These are phyloP conservation scores for Steccherinum ochraceum DNA, from an alignment of 768 basidiomycete species.

Conservation along the genomic window DNA sequence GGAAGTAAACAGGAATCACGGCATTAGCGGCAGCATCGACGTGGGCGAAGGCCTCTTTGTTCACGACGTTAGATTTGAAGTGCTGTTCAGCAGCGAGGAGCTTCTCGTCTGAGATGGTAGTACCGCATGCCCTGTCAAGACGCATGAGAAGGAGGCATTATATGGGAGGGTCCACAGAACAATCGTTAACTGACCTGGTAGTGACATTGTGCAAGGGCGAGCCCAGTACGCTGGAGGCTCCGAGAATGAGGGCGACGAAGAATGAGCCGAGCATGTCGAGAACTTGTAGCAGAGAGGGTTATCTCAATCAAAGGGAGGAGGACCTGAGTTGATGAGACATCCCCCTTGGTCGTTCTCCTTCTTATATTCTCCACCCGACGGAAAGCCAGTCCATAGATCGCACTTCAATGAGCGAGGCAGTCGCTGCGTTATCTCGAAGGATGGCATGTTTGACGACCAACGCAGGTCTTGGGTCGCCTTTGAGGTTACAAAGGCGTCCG, in stretches of 20 bases:
- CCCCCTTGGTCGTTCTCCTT: neutral
- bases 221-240: constrained; percentile 4
- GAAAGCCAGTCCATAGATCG: too few relatives aligned
- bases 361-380: too few relatives aligned
- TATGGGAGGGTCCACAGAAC: too few relatives aligned
- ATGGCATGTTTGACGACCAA: neutral
- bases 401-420: neutral
- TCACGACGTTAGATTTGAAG: constrained; percentile 34
- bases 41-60: constrained; percentile 4
- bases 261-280: constrained; percentile 5
- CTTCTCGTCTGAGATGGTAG: constrained; percentile 28
- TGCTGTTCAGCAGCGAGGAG: constrained; percentile 32
- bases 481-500: too few relatives aligned
- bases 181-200: constrained; percentile 1
- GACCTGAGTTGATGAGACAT: neutral
- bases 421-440: neutral
- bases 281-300: neutral
- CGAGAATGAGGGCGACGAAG: constrained; percentile 4
- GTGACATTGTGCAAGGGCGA: constrained; percentile 17
- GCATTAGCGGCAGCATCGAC: constrained; percentile 10
- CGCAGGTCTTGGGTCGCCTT: too few relatives aligned
- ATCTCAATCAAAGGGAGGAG: neutral
- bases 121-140: constrained; percentile 35
- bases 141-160: too few relatives aligned
- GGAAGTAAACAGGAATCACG: constrained; percentile 35